Percentiles rank a stretch among this genome's conserved stretches.
Conservation (phyloP, 2,329 filamentous ascomycete species). For the Pestalotiopsis sp. region DNA sequence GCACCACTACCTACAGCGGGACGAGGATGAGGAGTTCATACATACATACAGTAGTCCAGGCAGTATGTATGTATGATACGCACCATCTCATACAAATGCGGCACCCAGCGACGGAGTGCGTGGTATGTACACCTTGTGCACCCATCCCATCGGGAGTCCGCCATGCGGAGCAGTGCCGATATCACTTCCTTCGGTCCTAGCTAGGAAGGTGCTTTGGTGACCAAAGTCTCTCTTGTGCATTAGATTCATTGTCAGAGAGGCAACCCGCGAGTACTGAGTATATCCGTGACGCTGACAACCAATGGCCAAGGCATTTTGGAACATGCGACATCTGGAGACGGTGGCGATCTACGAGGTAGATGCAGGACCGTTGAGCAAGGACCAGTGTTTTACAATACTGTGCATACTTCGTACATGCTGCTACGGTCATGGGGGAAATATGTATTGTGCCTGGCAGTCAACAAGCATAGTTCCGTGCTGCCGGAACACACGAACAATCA, state of each 20-base stretch:
- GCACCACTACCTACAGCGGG: neutral
- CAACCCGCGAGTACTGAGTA: neutral
- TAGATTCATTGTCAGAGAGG: slow-evolving; percentile 1
- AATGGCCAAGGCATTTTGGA: neutral
- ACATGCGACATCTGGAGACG: neutral
- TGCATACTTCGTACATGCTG: neutral
- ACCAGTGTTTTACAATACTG: no score
- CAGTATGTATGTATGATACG: neutral
- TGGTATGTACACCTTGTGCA: neutral
- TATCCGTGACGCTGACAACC: slow-evolving; percentile 1
- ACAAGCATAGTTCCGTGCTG: neutral
- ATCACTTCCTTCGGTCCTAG: slow-evolving; percentile 1
- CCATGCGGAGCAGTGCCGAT: neutral
- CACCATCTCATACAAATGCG: neutral
- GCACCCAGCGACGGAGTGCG: neutral
- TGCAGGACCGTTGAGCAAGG: neutral
- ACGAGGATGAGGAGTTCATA: neutral
- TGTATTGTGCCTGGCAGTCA: neutral
- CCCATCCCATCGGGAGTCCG: slow-evolving; percentile 1
- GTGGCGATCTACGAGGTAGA: neutral
- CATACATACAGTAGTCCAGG: neutral
- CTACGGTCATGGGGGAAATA: neutral
- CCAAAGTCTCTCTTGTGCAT: neutral
- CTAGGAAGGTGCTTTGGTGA: slow-evolving; percentile 5
- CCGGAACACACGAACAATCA: no score